Base-by-base conservation (phyloP, 768 basidiomycete genomes). In the Symmetrospora coprosmae region DNA sequence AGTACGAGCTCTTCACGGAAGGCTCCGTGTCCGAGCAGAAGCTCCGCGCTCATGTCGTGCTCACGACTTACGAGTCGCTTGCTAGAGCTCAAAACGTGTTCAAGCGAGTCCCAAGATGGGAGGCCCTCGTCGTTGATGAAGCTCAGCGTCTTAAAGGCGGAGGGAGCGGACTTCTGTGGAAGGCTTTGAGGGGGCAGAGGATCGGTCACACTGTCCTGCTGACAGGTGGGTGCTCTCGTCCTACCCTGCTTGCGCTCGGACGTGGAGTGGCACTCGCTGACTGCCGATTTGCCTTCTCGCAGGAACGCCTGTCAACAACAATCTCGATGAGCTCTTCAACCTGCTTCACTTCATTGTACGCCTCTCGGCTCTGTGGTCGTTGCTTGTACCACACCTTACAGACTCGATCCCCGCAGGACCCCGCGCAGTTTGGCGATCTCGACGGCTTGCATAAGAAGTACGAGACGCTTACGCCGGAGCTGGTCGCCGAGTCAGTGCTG, bases 301-400 rank as follows among this genome's bases (percentile, higher is more conserved):
- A 38, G 52, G 64, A 79, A 97, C 94, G 0, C 92, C 92, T 0
- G 72, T 97, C 60, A 97, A 97, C 73, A 97, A 97, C 75, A 97
- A 96, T 69, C 84, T 99, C 23, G 79, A 87, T 46, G 94, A 99
- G 73, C 73, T 99, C 25, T 92, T 97, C 77, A 97, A 91, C 71
- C 77, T 99, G 40, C 89, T 99, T 82, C 87, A 89, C 71, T 97
- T 97, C 75, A 79, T 97, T 17, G 74, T 71, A 39, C 35, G 23
- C 1, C 14, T 35, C 23, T 0, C 4, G 17, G 31, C n/a, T 27
- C 2, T n/a, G n/a, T n/a, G n/a, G n/a, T n/a, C n/a, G n/a, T n/a
- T n/a, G 1, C 7, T 48, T 6, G 23, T 46, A 0, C 27, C 30
- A 25, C 41, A 37, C 17, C 19, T 13, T 25, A 27, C n/a, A 30